These are phyloP conservation scores for Hericium coralloides DNA, from an alignment of 768 basidiomycete genomes.

Conservation along the genomic window DNA sequence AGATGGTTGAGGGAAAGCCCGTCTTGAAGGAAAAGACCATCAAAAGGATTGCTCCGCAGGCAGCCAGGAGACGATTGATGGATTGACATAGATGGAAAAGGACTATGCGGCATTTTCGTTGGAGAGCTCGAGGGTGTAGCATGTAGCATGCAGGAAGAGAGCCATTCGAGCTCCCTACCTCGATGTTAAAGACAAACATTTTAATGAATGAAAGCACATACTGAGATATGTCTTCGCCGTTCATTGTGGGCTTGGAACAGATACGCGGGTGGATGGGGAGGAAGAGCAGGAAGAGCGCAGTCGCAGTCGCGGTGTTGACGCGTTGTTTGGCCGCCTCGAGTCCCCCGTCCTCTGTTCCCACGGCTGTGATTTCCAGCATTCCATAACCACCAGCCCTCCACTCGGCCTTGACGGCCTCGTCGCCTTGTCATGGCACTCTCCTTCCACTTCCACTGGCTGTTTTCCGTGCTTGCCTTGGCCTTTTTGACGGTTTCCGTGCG, in stretches of 20 bases:
- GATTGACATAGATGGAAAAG: not conserved
- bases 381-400: not conserved
- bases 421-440: constrained; percentile 7
- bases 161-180: not conserved
- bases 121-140: not conserved
- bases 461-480: constrained; percentile 14
- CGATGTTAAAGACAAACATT: not conserved
- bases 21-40: too few species aligned
- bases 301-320: not conserved
- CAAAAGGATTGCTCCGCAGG: not conserved
- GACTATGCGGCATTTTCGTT: not conserved
- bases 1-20: not conserved
- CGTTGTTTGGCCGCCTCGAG: not conserved
- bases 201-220: not conserved
- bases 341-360: not conserved
- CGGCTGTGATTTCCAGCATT: not conserved
- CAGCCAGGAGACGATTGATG: not conserved
- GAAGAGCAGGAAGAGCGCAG: not conserved
- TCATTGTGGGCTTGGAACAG: not conserved
- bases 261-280: not conserved
- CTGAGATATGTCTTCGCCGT: not conserved
- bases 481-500: constrained; percentile 13
- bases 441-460: constrained; percentile 6
- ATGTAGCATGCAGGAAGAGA: not conserved
- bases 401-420: not conserved